Percentiles rank a stretch among this genome's conserved stretches.
Conservation (phyloP, 2,329 filamentous ascomycete genomes). For the Neospermospora avenae region DNA sequence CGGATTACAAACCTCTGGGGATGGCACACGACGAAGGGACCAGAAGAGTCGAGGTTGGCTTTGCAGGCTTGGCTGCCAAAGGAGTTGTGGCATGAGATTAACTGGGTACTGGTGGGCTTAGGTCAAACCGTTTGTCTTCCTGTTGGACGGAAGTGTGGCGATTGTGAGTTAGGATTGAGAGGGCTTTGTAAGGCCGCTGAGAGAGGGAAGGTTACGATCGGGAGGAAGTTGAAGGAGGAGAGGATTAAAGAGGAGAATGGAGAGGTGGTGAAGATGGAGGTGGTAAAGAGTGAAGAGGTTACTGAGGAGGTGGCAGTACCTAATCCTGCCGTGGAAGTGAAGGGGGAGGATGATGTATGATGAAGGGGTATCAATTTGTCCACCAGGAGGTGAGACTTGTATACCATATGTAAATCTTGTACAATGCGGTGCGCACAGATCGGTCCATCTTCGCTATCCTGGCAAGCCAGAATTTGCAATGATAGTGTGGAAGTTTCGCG, state of each 20-base stretch:
- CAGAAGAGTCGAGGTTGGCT: conserved; percentile 63
- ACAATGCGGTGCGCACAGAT: no score
- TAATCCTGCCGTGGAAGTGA: conserved; percentile 8
- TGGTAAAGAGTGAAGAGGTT: conserved; percentile 37
- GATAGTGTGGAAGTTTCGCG: no score
- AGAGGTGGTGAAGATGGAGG: conserved; percentile 31
- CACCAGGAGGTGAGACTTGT: no score
- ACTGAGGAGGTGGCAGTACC: conserved; percentile 33
- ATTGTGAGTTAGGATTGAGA: conserved; percentile 74
- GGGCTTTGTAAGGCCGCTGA: conserved; percentile 76
- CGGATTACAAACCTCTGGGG: conserved; percentile 73
- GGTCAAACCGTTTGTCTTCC: conserved; percentile 70
- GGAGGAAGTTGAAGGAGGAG: conserved; percentile 49
- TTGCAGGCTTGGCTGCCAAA: conserved; percentile 65
- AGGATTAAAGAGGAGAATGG: conserved; percentile 37
- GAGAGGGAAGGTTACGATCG: conserved; percentile 57
- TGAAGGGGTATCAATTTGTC: no score
- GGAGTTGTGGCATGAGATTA: conserved; percentile 73
- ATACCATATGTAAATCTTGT: no score
- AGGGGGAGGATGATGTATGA: background rate
- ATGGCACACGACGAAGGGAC: conserved; percentile 62
- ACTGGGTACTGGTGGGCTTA: conserved; percentile 68
- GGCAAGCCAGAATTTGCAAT: no score
- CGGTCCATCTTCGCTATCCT: no score
- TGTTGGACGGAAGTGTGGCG: conserved; percentile 68